Percentiles rank a stretch among this genome's conserved stretches.
Conservation (phyloP, 352 stramenopile genomes). For the Plasmopara viticola region DNA sequence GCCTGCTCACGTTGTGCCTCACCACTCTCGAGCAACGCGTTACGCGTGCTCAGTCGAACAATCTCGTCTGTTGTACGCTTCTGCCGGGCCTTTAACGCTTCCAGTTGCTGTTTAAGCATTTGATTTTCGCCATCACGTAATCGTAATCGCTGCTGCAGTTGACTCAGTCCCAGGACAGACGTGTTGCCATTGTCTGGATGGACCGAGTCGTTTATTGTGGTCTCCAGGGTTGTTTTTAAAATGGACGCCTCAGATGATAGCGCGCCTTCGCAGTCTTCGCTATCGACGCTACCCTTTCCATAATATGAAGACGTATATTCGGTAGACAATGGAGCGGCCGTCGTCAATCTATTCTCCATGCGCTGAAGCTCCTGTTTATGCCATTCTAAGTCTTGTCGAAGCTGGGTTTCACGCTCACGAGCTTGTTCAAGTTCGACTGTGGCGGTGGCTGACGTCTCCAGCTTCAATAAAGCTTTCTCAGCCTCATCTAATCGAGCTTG, state of each 20-base stretch:
- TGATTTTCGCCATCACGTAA: constrained; percentile 69
- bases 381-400: constrained; percentile 57
- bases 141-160: constrained; percentile 68
- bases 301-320: constrained; percentile 19
- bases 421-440: constrained; percentile 36
- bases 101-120: constrained; percentile 66
- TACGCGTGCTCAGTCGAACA: constrained; percentile 63
- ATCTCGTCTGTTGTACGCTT: constrained; percentile 70
- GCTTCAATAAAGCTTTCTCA: constrained; percentile 9
- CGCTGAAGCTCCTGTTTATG: constrained; percentile 50
- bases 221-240: constrained; percentile 49
- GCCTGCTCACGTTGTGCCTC: constrained; percentile 42
- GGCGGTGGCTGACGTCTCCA: constrained; percentile 6
- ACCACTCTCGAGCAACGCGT: constrained; percentile 61
- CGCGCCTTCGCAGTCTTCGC: constrained; percentile 10
- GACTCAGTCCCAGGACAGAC: constrained; percentile 64
- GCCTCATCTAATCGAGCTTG: constrained; percentile 22
- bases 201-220: constrained; percentile 24
- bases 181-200: constrained; percentile 26
- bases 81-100: constrained; percentile 53
- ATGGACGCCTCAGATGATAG: constrained; percentile 48
- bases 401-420: constrained; percentile 35
- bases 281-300: constrained; percentile 13
- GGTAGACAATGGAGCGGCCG: constrained; percentile 15
- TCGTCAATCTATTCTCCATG: constrained; percentile 22